phyloP scores from a whole-genome alignment of 2,329 filamentous ascomycete species.

The Rhinocladiella similis region DNA sequence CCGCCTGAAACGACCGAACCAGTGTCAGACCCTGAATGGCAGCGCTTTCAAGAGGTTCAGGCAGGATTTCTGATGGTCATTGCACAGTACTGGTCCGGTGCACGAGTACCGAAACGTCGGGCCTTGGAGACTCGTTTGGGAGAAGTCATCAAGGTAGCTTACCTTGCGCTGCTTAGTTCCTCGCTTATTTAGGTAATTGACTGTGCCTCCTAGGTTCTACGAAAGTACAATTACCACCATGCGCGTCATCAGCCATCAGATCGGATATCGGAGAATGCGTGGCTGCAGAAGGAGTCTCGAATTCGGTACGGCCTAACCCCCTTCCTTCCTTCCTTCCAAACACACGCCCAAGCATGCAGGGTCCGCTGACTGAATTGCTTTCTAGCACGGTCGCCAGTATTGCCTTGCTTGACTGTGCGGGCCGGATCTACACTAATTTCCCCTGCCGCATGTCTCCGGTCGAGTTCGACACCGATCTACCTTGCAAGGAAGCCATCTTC shows the following conservation, averaged over 20 bases:
- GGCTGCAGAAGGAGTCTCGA: conserved; percentile 47
- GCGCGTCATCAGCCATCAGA: conserved; percentile 41
- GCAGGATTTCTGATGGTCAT: conserved; percentile 44
- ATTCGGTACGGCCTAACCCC: conserved; percentile 38
- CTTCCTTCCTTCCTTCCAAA: too few relatives aligned
- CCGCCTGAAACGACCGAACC: conserved; percentile 7
- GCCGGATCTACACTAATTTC: conserved; percentile 48
- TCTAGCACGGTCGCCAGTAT: conserved; percentile 42
- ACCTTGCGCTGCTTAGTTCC: not conserved
- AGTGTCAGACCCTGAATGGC: conserved; percentile 35
- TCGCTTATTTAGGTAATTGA: not conserved
- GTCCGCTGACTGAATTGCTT: not conserved
- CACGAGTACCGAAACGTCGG: conserved; percentile 38
- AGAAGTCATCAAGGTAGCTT: conserved; percentile 42
- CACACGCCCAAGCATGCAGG: not conserved
- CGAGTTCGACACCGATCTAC: conserved; percentile 47
- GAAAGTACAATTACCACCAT: conserved; percentile 40
- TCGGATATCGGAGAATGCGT: conserved; percentile 38
- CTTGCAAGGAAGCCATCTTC: conserved; percentile 43
- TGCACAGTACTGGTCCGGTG: conserved; percentile 48
- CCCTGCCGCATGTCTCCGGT: conserved; percentile 42
- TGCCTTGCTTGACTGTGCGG: conserved; percentile 45
- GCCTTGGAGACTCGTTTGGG: conserved; percentile 46
- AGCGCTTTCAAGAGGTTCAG: conserved; percentile 43
- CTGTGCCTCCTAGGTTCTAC: conserved; percentile 35